These are phyloP conservation scores for Chamaecrista fasciculata DNA, from an alignment of 306 rosid species.

Conservation along the genomic window DNA sequence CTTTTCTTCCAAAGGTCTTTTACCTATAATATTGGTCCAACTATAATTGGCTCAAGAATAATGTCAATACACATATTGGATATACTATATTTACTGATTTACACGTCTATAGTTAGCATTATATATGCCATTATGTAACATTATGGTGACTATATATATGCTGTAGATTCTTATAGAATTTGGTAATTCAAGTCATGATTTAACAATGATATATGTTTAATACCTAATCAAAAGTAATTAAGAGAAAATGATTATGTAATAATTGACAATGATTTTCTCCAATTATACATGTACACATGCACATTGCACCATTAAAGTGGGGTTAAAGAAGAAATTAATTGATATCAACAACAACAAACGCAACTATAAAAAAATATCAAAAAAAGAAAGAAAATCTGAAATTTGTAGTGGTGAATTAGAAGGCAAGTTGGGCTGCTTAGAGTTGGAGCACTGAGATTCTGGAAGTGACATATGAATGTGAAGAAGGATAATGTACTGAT, in stretches of 20 bases:
- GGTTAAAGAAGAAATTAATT: no score
- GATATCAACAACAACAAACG: background rate
- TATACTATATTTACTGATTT: background rate
- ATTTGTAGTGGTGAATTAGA: background rate
- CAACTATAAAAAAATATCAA: no score
- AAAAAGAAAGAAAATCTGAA: background rate
- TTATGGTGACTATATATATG: no score
- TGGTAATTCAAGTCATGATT: background rate
- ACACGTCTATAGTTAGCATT: no score
- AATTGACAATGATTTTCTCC: no score
- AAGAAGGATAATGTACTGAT: background rate
- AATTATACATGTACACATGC: no score
- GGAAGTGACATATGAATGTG: constrained; percentile 24
- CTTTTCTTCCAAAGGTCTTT: background rate
- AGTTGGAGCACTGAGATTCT: constrained; percentile 35
- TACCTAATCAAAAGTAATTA: no score
- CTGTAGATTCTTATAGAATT: background rate
- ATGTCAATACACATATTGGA: background rate
- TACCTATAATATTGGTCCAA: background rate
- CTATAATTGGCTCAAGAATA: background rate
- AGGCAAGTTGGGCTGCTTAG: constrained; percentile 33
- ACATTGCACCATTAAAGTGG: no score
- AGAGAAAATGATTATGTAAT: no score
- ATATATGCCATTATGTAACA: no score
- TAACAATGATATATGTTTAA: background rate